Evolutionary conservation across 1,284 basidiomycete species (phyloP).

Genomic region (Leccinum fallax): DNA sequence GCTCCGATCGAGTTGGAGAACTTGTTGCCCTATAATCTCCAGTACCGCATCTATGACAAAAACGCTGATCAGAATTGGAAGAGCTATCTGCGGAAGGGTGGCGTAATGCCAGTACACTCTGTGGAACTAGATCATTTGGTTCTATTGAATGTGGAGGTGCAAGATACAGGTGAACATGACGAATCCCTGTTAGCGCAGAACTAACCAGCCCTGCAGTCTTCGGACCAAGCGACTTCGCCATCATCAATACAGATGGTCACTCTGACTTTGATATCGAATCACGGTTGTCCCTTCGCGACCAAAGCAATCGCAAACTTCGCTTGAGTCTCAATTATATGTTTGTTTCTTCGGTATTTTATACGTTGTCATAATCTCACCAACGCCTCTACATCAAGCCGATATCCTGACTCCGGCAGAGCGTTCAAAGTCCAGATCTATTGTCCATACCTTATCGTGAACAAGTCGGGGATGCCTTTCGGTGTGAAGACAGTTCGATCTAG

Average conservation of each 20-base stretch:
- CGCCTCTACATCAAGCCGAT: slow-evolving; percentile 53
- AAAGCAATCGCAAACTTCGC: slow-evolving; percentile 77
- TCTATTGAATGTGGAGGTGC: slow-evolving; percentile 87
- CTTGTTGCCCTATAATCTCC: slow-evolving; percentile 91
- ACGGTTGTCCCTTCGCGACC: slow-evolving; percentile 74
- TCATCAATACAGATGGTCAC: slow-evolving; percentile 93
- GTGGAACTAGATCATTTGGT: slow-evolving; percentile 94
- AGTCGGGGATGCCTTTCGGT: slow-evolving; percentile 86
- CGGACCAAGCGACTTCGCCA: slow-evolving; percentile 96
- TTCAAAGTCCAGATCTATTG: slow-evolving; percentile 97
- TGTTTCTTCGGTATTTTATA: slow-evolving; percentile 29
- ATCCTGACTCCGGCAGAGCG: slow-evolving; percentile 93
- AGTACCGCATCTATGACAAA: slow-evolving; percentile 97
- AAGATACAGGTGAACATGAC: slow-evolving; percentile 75
- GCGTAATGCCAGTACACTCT: slow-evolving; percentile 95
- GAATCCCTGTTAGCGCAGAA: neutral
- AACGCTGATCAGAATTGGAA: slow-evolving; percentile 90
- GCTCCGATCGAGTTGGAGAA: slow-evolving; percentile 98
- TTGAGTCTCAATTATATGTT: slow-evolving; percentile 89
- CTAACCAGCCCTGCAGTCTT: slow-evolving; percentile 56
- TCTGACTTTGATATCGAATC: slow-evolving; percentile 90
- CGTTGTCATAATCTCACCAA: slow-evolving; percentile 6
- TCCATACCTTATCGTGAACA: slow-evolving; percentile 93
- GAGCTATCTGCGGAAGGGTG: slow-evolving; percentile 92
- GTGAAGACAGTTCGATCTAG: slow-evolving; percentile 72